Conservation (phyloP, 495 filamentous ascomycete species). For the Hyphodiscus hymeniophilus region DNA sequence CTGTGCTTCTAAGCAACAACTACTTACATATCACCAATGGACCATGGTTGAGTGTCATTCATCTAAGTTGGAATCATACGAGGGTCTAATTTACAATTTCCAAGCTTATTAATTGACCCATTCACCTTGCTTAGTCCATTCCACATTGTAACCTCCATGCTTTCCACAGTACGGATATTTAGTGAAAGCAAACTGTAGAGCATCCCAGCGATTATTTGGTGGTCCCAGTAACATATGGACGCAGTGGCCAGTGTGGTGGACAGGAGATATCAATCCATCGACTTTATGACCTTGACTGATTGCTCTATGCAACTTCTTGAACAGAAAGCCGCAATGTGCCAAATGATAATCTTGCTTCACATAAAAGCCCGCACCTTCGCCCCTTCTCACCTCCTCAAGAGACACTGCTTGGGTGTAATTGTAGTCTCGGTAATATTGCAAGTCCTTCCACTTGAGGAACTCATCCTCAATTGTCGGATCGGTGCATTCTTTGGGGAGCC, state of each 20-base stretch:
- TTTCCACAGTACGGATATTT: constrained; percentile 6
- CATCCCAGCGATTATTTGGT: constrained; percentile 1
- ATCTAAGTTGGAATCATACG: neutral
- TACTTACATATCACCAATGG: too few species aligned
- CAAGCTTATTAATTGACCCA: neutral
- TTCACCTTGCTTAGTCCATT: constrained; percentile 1
- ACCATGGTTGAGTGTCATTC: neutral
- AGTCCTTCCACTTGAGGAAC: neutral
- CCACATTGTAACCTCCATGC: constrained; percentile 2
- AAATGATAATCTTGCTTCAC: neutral
- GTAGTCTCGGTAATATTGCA: constrained; percentile 1
- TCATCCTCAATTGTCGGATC: neutral
- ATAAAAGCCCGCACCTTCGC: neutral
- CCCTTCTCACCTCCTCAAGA: neutral
- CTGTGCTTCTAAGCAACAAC: neutral
- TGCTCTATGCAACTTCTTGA: constrained; percentile 3
- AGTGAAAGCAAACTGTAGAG: constrained; percentile 3
- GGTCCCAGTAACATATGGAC: constrained; percentile 4
- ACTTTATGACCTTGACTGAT: neutral
- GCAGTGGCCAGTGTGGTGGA: constrained; percentile 2
- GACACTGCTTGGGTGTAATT: constrained; percentile 1
- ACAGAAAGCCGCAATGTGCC: constrained; percentile 1
- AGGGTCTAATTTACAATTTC: neutral
- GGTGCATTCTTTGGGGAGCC: neutral
- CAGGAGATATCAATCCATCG: neutral